Base-by-base conservation (phyloP, 1,284 basidiomycete genomes). In the Moesziomyces sp. region DNA sequence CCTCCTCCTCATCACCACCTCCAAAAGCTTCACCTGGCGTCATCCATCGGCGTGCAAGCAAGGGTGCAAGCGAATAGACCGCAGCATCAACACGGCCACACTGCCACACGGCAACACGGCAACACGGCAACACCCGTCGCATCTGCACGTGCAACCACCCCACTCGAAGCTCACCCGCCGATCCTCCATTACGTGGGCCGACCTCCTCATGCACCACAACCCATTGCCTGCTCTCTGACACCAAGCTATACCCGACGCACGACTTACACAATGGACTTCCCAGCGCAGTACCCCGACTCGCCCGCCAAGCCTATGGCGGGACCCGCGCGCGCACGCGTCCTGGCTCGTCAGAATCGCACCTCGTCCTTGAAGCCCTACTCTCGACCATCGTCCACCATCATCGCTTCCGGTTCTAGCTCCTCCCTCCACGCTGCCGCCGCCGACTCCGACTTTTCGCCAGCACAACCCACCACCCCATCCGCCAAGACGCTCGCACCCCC, bases 351-450 rank as follows among this genome's bases (percentile, higher is more conserved):
- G 52, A 58, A 51, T 46, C 64, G 77, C 52, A 58, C 54, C 10
- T 74, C 74, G 2, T 59, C 70, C 5, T 45, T 52, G 11, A 78
- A 76, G 52, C 77, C 77, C 5, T 78, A 78, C 59, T 44, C 49
- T n/a, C 51, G 77, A 42, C 52, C 57, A 14, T 46, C 61, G 14
- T 64, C 59, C 8, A 49, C 35, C 19, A 38, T 66, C 16, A 23
- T 44, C 5, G 30, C 59, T 21, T 60, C 59, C 35, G 53, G 53
- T 10, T 68, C 60, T 9, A 56, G 33, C 19, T 26, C 46, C 28
- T 66, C 66, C 33, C 50, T 68, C 23, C 52, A 50, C 21, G 57
- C 58, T 8, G 30, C 30, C 30, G 57, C 58, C 6, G 30, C 30
- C 30, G 58, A 46, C 38, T 38, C 51, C 35, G 50, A 68, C 33